Percentiles rank a stretch among this genome's conserved stretches.
Evolutionary conservation across 2,329 filamentous ascomycete genomes (phyloP).

Genomic region (Dichotomopilus funicola): DNA sequence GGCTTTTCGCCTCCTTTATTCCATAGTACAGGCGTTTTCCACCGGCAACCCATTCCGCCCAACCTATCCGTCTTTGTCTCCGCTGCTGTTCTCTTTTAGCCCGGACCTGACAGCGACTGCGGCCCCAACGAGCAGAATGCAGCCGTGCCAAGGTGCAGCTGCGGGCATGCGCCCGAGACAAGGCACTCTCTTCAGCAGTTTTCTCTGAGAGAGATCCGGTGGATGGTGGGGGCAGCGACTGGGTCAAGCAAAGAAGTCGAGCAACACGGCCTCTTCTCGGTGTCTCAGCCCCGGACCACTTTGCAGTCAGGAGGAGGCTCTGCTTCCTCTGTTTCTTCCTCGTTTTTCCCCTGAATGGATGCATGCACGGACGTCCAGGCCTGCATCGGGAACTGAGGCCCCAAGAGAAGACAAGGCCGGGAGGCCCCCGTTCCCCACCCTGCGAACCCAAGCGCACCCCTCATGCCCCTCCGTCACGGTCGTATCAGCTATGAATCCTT

Average conservation of each 20-base stretch:
- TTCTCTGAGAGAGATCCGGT: background rate
- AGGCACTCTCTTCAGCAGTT: background rate
- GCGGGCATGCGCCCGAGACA: slow-evolving; percentile 7
- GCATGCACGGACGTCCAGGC: slow-evolving; percentile 10
- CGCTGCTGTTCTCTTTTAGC: no score
- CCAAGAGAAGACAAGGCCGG: slow-evolving; percentile 14
- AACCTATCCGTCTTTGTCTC: no score
- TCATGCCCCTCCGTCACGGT: slow-evolving; percentile 25
- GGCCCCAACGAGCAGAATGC: slow-evolving; percentile 6
- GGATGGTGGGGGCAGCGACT: background rate
- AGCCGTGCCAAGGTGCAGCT: slow-evolving; percentile 2
- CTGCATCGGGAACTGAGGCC: slow-evolving; percentile 4
- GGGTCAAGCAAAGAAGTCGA: no score
- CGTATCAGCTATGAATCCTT: slow-evolving; percentile 26
- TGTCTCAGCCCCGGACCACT: background rate
- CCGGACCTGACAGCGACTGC: background rate
- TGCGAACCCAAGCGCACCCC: slow-evolving; percentile 20
- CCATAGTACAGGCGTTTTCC: no score
- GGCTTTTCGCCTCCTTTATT: no score
- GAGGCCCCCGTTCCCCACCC: slow-evolving; percentile 20
- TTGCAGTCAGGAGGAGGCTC: background rate
- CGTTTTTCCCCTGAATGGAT: background rate
- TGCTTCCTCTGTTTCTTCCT: background rate
- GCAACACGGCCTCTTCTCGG: no score
- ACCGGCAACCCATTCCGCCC: no score